These are phyloP conservation scores for Tuber microsphaerosporum DNA, from an alignment of 495 filamentous ascomycete genomes.

Conservation along the genomic window DNA sequence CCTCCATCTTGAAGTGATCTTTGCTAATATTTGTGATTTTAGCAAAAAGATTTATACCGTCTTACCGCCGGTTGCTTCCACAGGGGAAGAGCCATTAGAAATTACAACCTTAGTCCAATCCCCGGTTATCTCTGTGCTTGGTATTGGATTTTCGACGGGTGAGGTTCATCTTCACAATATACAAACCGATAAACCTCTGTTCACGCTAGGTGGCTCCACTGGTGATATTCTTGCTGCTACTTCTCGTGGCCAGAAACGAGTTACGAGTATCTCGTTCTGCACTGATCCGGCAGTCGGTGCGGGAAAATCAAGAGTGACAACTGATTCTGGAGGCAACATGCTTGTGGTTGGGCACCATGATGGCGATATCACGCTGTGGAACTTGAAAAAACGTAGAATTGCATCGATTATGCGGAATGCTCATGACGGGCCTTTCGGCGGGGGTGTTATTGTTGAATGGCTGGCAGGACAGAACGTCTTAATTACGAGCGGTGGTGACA, in stretches of 20 bases:
- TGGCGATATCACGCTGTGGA: slow-evolving; percentile 92
- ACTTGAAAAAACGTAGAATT: slow-evolving; percentile 76
- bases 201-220: slow-evolving; percentile 57
- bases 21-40: slow-evolving; percentile 11
- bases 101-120: slow-evolving; percentile 78
- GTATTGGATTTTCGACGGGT: slow-evolving; percentile 75
- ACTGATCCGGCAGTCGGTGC: slow-evolving; percentile 87
- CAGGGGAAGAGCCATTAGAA: slow-evolving; percentile 55
- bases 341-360: slow-evolving; percentile 45
- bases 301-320: slow-evolving; percentile 57
- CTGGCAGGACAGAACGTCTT: slow-evolving; percentile 84
- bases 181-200: slow-evolving; percentile 59
- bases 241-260: slow-evolving; percentile 43
- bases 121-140: slow-evolving; percentile 75
- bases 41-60: slow-evolving; percentile 76
- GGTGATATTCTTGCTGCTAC: slow-evolving; percentile 45
- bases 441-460: slow-evolving; percentile 72
- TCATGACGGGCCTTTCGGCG: slow-evolving; percentile 64
- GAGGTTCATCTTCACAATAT: slow-evolving; percentile 73
- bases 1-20: background rate
- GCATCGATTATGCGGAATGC: slow-evolving; percentile 75
- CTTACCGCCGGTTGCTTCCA: slow-evolving; percentile 50
- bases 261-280: slow-evolving; percentile 83
- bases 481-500: slow-evolving; percentile 83
- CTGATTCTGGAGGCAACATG: slow-evolving; percentile 69